Conservation (phyloP, 2,329 filamentous ascomycete species). For the Xylaria sp. region DNA sequence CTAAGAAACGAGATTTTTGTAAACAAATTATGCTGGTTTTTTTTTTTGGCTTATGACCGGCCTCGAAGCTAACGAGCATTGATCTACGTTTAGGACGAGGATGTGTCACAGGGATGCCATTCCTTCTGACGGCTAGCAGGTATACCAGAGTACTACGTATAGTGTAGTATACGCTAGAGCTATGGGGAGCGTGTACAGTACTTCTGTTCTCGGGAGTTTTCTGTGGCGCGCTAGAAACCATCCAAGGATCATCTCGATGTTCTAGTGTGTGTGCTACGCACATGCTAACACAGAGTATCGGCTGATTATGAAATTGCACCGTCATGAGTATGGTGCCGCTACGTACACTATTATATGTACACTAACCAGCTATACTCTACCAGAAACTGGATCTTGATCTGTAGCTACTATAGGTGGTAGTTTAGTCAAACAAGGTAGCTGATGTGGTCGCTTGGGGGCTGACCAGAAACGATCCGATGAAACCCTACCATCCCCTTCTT, state of each 20-base stretch:
- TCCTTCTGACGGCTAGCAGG: slow-evolving; percentile 15
- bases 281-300: slow-evolving; percentile 13
- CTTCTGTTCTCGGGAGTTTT: not conserved
- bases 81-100: slow-evolving; percentile 37
- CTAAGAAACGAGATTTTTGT: slow-evolving; percentile 23
- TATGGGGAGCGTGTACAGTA: slow-evolving; percentile 8
- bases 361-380: no score
- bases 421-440: not conserved
- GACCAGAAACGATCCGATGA: slow-evolving; percentile 35
- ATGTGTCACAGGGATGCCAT: slow-evolving; percentile 38
- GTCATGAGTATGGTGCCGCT: slow-evolving; percentile 17
- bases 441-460: slow-evolving; percentile 24
- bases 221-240: slow-evolving; percentile 29
- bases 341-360: slow-evolving; percentile 6
- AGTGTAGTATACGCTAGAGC: not conserved
- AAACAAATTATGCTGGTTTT: slow-evolving; percentile 29
- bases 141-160: no score
- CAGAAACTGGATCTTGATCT: slow-evolving; percentile 14
- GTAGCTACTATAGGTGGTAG: slow-evolving; percentile 6
- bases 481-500: slow-evolving; percentile 13
- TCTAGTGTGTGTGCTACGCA: slow-evolving; percentile 25
- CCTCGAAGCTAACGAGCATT: slow-evolving; percentile 27
- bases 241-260: slow-evolving; percentile 21
- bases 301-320: slow-evolving; percentile 19
- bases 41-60: slow-evolving; percentile 16